phyloP scores from a whole-genome alignment of 139 green algal genomes.

The Coccomyxa sp. region DNA sequence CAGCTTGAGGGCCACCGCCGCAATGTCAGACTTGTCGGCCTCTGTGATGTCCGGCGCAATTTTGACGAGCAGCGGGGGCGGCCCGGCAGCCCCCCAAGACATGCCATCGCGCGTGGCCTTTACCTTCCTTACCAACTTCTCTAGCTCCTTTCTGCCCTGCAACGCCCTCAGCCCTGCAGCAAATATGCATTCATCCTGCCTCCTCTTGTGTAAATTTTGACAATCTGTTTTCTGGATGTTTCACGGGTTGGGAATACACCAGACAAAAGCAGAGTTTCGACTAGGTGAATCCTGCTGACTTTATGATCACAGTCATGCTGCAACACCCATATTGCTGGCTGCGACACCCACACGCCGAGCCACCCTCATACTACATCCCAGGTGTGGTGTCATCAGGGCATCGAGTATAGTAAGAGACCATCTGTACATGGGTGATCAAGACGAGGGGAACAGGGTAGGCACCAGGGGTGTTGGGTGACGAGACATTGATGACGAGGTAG shows the following conservation, averaged over 20 bases:
- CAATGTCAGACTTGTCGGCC: constrained; percentile 83
- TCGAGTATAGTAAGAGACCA: too few relatives aligned
- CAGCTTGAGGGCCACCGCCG: constrained; percentile 56
- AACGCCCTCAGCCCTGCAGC: constrained; percentile 68
- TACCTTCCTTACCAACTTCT: constrained; percentile 60
- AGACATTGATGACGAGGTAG: constrained; percentile 98
- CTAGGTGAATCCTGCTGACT: too few relatives aligned
- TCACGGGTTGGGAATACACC: too few relatives aligned
- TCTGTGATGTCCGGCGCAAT: constrained; percentile 86
- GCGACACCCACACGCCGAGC: too few relatives aligned
- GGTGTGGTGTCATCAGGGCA: too few relatives aligned
- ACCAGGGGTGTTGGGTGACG: constrained; percentile 97
- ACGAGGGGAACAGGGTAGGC: not conserved
- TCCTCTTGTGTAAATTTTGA: too few relatives aligned
- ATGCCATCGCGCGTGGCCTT: constrained; percentile 64
- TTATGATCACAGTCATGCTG: too few relatives aligned
- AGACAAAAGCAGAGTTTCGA: too few relatives aligned
- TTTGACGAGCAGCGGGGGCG: constrained; percentile 88
- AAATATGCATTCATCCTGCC: not conserved
- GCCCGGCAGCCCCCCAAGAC: constrained; percentile 17
- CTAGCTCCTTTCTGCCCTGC: constrained; percentile 80
- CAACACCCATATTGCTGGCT: too few relatives aligned
- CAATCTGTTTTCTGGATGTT: too few relatives aligned
- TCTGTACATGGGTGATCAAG: too few relatives aligned
- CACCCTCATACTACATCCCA: too few relatives aligned